Conservation (phyloP, 495 filamentous ascomycete genomes). For the Collariella sp. region DNA sequence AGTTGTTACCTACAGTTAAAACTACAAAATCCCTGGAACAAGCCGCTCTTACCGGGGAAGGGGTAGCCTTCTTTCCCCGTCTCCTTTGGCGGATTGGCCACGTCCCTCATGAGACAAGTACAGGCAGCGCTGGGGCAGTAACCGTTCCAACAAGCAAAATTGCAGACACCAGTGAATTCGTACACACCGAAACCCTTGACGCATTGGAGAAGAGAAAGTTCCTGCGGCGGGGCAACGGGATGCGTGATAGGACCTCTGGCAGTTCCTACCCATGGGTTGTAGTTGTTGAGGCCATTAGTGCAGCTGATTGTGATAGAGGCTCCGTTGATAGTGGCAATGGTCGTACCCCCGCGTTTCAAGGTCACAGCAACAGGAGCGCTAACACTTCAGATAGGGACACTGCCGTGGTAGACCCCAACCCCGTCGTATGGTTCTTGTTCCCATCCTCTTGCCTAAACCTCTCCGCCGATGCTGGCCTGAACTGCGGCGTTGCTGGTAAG, state of each 20-base stretch:
- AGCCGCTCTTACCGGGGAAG: not conserved
- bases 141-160: slow-evolving; percentile 1
- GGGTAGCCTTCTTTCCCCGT: not conserved
- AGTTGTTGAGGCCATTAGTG: slow-evolving; percentile 5
- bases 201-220: not conserved
- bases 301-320: slow-evolving; percentile 2
- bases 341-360: slow-evolving; percentile 15
- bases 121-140: not conserved
- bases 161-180: slow-evolving; percentile 3
- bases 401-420: slow-evolving; percentile 42
- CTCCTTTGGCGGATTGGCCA: not conserved
- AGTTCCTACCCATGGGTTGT: slow-evolving; percentile 8
- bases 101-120: not conserved
- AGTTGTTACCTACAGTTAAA: not conserved
- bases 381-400: slow-evolving; percentile 39
- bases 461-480: slow-evolving; percentile 9
- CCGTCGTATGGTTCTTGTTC: slow-evolving; percentile 24
- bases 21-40: not conserved
- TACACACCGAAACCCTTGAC: not conserved
- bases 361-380: slow-evolving; percentile 43
- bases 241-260: not conserved
- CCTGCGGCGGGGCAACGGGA: not conserved
- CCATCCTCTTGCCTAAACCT: slow-evolving; percentile 10
- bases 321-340: not conserved
- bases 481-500: not conserved